Evolutionary conservation across 148 eudicot genomes (phyloP), one percentile per base, ranked within the genome.

Genomic region (Amaranthus cruentus): DNA sequence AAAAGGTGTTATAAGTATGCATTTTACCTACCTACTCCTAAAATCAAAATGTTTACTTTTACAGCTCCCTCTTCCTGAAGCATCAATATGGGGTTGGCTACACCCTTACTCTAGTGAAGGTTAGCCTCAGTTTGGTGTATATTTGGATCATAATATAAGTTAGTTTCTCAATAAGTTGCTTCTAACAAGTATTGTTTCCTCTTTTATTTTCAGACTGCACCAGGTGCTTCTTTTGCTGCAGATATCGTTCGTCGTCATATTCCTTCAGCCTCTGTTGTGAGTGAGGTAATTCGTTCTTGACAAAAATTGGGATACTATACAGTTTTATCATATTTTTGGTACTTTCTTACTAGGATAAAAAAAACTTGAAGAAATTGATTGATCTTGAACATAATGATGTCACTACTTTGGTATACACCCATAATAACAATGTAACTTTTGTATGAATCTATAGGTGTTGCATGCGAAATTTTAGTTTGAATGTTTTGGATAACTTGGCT

Each of bases 21-120:
- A 55, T n/a, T 10, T 50, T 59, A 62, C 3, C 62, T 75, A 55
- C 28, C 62, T 61, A 10, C 43, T 46, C 38, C 76, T 77, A 49
- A 68, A 76, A 44, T 28, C 50, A 9, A 52, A 65, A 62, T 52
- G 44, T 67, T 73, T 69, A 47, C 79, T 76, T 54, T 55, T 76
- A 48, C 90, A 94, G 97, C 78, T 89, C 99, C 14, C 93, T 96
- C 46, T 96, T 88, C 87, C 81, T 96, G 80, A 96, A 96, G 92
- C 99, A 88, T 78, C 91, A 87, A 49, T 96, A 92, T 80, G 99
- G 99, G 66, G 99, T 96, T 83, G 99, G 99, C 68, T 96, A 96
- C 77, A 96, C 99, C 81, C 99, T 96, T 77, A 90, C 99, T 48
- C 76, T 96, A 78, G 97, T 86, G 81, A 96, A 96, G 96, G 98